Evolutionary conservation across 495 filamentous ascomycete species (phyloP), one percentile per base, ranked within the genome.

Genomic region (Clavariopsis aquatica): DNA sequence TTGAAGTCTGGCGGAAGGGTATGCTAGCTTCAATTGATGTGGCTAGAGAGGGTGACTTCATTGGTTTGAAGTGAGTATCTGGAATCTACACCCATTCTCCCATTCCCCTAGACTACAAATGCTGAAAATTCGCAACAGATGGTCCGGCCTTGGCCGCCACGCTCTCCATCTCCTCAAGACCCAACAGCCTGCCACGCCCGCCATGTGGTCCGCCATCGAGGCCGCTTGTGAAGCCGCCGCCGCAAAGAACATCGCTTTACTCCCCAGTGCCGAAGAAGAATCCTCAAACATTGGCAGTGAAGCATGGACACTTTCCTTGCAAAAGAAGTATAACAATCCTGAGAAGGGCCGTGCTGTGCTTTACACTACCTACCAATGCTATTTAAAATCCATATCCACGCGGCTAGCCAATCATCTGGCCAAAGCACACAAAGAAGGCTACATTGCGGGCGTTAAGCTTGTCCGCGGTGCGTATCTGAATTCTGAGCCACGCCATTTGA

Each of bases 391-490:
- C 1, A 87, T 87, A 0, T 87, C 91, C 0, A 70, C 72, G 9
- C 84, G 82, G 1, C 78, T 98, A 0, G 82, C 84, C 13, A 71
- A 72, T 4, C 91, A 96, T 71, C 81, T 96, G 3, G 82, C 82
- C 13, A 74, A 74, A 15, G 89, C 93, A 0, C 72, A 80, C 24
- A 72, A 80, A 55, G 87, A 92, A 38, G 85, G 84, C 1, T 96
- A 89, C 71, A 90, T 87, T 0, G 79, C 96, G 0, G 93, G 94
- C 23, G 84, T 94, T 27, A 98, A 98, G 78, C 82, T 98, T 1
- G 93, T 98, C 9, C 84, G 93, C 31, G 93, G 93, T 38, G 93
- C 93, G 9, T 98, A 98, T 74, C 78, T 98, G 31, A 85, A 84
- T 52, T 84, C 83, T 8, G 93, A 97, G 73, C 89, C 91, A 0